Conservation (phyloP, 140 eudicot genomes). For the Ambrosia hybrid region DNA sequence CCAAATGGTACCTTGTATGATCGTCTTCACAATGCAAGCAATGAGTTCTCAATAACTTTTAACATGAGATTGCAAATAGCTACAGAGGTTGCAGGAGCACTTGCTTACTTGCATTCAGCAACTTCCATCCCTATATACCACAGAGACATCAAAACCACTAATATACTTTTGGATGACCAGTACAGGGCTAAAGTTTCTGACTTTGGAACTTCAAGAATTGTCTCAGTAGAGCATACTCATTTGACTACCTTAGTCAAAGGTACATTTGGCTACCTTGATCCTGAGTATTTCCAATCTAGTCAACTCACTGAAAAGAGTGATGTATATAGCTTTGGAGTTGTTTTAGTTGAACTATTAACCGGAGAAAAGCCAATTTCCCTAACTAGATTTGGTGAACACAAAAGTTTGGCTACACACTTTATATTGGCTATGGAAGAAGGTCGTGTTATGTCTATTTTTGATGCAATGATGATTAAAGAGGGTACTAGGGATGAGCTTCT, state of each 20-base stretch:
- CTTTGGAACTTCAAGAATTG: constrained; percentile 2
- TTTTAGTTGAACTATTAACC: constrained; percentile 7
- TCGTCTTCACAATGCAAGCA: constrained; percentile 4
- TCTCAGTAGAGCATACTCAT: not conserved
- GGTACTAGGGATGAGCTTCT: not conserved
- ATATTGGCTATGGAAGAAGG: constrained; percentile 14
- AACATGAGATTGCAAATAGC: constrained; percentile 8
- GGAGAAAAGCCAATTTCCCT: constrained; percentile 9
- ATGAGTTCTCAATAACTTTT: constrained; percentile 14
- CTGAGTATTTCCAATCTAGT: not conserved
- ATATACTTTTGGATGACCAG: not conserved
- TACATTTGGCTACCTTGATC: not conserved
- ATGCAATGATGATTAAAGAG: not conserved
- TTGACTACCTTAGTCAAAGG: constrained; percentile 10
- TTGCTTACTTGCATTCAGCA: constrained; percentile 13
- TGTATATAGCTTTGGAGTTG: constrained; percentile 16
- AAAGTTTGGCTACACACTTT: constrained; percentile 20
- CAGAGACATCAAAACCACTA: constrained; percentile 6
- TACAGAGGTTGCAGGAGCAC: constrained; percentile 7
- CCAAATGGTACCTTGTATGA: constrained; percentile 29
- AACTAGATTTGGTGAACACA: constrained; percentile 1
- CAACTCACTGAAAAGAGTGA: constrained; percentile 3
- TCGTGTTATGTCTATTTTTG: not conserved
- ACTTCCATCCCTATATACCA: constrained; percentile 3
- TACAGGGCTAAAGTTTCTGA: not conserved